These are phyloP conservation scores for Cyberlindnera xishuangbannaensis DNA, from an alignment of 805 yeast genomes.

Conservation along the genomic window DNA sequence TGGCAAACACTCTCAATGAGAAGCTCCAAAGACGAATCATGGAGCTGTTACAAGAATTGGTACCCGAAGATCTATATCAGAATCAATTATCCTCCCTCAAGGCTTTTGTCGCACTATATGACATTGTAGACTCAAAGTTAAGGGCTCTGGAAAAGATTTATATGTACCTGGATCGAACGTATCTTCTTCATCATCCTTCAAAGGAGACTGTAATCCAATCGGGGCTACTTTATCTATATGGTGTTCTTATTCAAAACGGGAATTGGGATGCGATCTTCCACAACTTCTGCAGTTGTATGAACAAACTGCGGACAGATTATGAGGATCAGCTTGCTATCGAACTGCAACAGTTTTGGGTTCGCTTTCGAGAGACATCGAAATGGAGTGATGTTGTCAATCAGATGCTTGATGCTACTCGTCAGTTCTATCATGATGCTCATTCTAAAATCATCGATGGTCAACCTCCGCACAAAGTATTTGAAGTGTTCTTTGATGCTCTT, in stretches of 20 bases:
- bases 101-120: constrained; percentile 8
- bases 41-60: background rate
- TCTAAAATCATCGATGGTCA: background rate
- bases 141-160: constrained; percentile 12
- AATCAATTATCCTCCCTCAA: background rate
- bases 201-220: constrained; percentile 15
- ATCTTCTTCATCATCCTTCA: constrained; percentile 21
- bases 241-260: constrained; percentile 6
- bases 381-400: constrained; percentile 5
- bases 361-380: constrained; percentile 3
- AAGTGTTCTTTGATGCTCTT: no score
- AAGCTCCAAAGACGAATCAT: constrained; percentile 4
- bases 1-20: constrained; percentile 12
- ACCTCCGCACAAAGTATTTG: background rate
- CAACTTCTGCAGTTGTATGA: constrained; percentile 4
- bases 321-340: background rate
- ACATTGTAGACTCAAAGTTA: constrained; percentile 6
- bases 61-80: background rate
- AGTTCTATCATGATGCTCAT: constrained; percentile 7
- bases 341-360: constrained; percentile 5
- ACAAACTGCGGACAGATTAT: constrained; percentile 3
- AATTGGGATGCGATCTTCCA: constrained; percentile 6
- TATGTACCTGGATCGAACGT: constrained; percentile 22
- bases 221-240: constrained; percentile 9
- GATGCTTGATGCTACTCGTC: constrained; percentile 1